Evolutionary conservation across 2,329 filamentous ascomycete genomes (phyloP).

Genomic region (Ophiostoma novo-ulmi): DNA sequence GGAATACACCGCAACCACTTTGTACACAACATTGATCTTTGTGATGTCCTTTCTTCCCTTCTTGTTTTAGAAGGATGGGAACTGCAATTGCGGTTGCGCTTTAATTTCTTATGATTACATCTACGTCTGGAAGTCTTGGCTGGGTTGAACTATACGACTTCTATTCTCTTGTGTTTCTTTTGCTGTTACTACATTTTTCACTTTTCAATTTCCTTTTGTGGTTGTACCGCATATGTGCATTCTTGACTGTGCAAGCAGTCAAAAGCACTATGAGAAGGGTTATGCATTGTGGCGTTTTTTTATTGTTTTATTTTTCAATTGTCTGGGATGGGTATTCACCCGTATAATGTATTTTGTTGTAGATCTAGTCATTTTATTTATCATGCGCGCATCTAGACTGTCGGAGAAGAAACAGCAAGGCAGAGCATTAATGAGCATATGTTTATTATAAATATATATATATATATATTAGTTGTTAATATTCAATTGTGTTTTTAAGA

Average conservation of each 20-base stretch:
- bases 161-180: not conserved
- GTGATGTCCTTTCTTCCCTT: conserved; percentile 31
- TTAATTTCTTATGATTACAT: not conserved
- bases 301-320: not conserved
- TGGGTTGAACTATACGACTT: not conserved
- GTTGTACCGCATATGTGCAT: not conserved
- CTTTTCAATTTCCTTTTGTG: not conserved
- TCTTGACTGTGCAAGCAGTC: not conserved
- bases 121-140: not conserved
- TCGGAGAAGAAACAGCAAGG: not conserved
- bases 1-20: conserved; percentile 48
- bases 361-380: not conserved
- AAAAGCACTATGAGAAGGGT: not conserved
- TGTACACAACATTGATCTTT: conserved; percentile 48
- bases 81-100: not conserved
- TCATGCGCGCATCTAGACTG: not conserved
- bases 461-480: too few species aligned
- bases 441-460: too few species aligned
- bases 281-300: conserved; percentile 14
- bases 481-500: not conserved
- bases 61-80: conserved; percentile 13
- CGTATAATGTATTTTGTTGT: conserved; percentile 3
- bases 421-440: not conserved
- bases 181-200: not conserved
- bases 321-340: not conserved